Evolutionary conservation across 2,329 filamentous ascomycete species (phyloP).

Genomic region (Neofusicoccum umdonicola): DNA sequence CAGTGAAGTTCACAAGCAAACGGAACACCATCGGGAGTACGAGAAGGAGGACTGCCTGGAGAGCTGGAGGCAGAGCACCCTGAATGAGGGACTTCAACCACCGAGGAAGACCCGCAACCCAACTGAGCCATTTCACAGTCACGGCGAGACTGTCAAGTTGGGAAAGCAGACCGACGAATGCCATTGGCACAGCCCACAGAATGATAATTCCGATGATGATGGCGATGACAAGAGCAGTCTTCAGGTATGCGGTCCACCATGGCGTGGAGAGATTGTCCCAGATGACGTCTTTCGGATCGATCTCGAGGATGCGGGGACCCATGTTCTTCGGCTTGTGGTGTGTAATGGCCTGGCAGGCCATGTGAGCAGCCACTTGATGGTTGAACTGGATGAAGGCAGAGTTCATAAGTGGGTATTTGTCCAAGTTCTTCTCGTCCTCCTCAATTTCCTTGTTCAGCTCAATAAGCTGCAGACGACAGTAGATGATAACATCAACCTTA

Average conservation of each 20-base stretch:
- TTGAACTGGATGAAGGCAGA: constrained; percentile 99
- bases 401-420: constrained; percentile 87
- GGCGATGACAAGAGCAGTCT: constrained; percentile 63
- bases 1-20: constrained; percentile 69
- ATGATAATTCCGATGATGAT: constrained; percentile 74
- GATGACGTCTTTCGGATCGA: constrained; percentile 85
- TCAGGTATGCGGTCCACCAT: constrained; percentile 88
- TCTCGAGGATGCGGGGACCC: constrained; percentile 88
- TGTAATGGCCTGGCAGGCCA: constrained; percentile 90
- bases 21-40: constrained; percentile 77
- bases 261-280: constrained; percentile 97
- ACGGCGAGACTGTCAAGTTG: constrained; percentile 70
- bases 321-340: constrained; percentile 93
- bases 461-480: constrained; percentile 82
- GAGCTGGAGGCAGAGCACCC: constrained; percentile 78
- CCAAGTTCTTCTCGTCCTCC: constrained; percentile 78
- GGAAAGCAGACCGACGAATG: constrained; percentile 79
- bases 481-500: constrained; percentile 93
- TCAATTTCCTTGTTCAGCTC: constrained; percentile 90
- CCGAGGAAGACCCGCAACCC: constrained; percentile 62
- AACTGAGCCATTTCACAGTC: constrained; percentile 66
- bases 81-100: constrained; percentile 67
- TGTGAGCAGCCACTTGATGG: constrained; percentile 93
- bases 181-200: constrained; percentile 87
- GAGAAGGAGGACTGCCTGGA: constrained; percentile 75